phyloP scores from a whole-genome alignment of 805 yeast species.

The Metschnikowia kofuensis region DNA sequence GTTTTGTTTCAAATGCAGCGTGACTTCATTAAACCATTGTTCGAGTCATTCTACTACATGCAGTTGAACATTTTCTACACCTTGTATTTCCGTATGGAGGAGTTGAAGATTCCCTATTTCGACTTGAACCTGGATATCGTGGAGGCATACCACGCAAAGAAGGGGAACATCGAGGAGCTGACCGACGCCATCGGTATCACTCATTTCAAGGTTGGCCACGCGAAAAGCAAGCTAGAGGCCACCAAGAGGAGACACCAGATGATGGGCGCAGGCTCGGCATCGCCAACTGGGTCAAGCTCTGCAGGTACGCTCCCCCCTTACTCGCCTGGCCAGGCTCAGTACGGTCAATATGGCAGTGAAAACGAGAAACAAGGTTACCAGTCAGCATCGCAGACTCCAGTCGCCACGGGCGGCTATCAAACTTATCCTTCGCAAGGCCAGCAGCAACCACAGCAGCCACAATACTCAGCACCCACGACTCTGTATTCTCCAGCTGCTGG shows the following conservation, averaged over 20 bases:
- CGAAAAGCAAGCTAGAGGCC: slow-evolving; percentile 77
- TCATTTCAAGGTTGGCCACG: slow-evolving; percentile 86
- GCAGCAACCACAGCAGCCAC: slow-evolving; percentile 26
- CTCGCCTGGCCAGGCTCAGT: slow-evolving; percentile 28
- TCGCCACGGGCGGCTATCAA: slow-evolving; percentile 12
- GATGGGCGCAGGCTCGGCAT: slow-evolving; percentile 28
- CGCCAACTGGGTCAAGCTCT: slow-evolving; percentile 22
- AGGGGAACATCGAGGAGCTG: slow-evolving; percentile 88
- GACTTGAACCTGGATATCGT: slow-evolving; percentile 81
- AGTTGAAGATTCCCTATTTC: slow-evolving; percentile 94
- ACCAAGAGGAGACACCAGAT: slow-evolving; percentile 71
- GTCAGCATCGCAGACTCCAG: slow-evolving; percentile 4
- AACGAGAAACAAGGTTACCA: slow-evolving; percentile 14
- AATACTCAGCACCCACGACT: slow-evolving; percentile 23
- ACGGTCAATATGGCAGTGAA: slow-evolving; percentile 13
- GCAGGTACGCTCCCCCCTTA: slow-evolving; percentile 34
- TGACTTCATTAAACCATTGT: slow-evolving; percentile 88
- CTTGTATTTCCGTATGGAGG: slow-evolving; percentile 86
- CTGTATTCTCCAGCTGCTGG: slow-evolving; percentile 12
- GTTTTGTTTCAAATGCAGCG: slow-evolving; percentile 83
- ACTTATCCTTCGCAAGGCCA: slow-evolving; percentile 12
- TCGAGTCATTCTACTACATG: slow-evolving; percentile 94
- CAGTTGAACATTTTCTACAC: slow-evolving; percentile 96
- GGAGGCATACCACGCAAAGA: slow-evolving; percentile 73
- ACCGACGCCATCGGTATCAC: slow-evolving; percentile 88